Percentiles rank a stretch among this genome's conserved stretches.
Evolutionary conservation across 2,329 filamentous ascomycete genomes (phyloP).

Genomic region (Diaporthe eres): DNA sequence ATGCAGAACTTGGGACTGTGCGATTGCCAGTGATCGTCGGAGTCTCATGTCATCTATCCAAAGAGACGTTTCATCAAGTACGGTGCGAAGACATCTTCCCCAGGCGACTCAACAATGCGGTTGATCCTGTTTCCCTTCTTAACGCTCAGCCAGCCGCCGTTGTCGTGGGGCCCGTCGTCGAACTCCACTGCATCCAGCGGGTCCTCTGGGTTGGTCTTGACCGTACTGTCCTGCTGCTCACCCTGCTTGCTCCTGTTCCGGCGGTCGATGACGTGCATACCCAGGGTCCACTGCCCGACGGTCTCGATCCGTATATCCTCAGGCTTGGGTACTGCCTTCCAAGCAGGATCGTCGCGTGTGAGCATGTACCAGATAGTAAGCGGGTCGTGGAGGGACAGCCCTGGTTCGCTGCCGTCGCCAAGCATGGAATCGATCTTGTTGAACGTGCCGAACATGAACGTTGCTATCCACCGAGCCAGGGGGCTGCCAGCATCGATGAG

Average conservation of each 20-base stretch:
- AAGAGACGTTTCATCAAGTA: constrained; percentile 78
- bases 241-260: constrained; percentile 70
- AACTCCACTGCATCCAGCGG: constrained; percentile 62
- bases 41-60: constrained; percentile 51
- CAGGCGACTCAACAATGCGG: constrained; percentile 79
- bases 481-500: constrained; percentile 76
- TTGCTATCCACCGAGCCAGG: constrained; percentile 79
- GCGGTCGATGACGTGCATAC: constrained; percentile 89
- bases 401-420: constrained; percentile 69
- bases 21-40: background rate
- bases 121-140: constrained; percentile 84
- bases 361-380: constrained; percentile 85
- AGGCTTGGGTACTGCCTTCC: constrained; percentile 69
- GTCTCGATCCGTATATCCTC: constrained; percentile 95
- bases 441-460: constrained; percentile 80
- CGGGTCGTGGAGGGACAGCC: constrained; percentile 81
- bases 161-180: constrained; percentile 77
- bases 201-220: constrained; percentile 55
- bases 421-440: constrained; percentile 76
- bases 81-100: constrained; percentile 75
- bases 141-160: constrained; percentile 80
- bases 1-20: background rate
- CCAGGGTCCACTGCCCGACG: constrained; percentile 92
- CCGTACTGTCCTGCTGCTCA: constrained; percentile 50
- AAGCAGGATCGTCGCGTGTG: constrained; percentile 69